Percentiles rank a stretch among this genome's conserved stretches.
Evolutionary conservation across 2,329 filamentous ascomycete genomes (phyloP).

Genomic region (Cladosporium sp.): DNA sequence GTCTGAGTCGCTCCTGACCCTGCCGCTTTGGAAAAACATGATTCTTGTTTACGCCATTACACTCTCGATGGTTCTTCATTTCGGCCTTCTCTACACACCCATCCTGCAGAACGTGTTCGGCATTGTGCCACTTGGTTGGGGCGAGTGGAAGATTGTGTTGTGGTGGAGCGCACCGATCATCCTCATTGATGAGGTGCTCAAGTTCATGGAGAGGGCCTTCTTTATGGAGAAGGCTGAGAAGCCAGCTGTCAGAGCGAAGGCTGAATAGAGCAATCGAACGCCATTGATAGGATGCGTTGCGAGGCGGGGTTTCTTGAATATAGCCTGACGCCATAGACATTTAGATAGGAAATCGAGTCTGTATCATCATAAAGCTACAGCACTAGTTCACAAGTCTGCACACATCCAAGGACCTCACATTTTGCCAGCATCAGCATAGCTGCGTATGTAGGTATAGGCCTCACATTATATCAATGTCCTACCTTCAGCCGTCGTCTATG

Average conservation of each 20-base stretch:
- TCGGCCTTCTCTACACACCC: constrained; percentile 86
- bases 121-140: constrained; percentile 79
- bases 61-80: constrained; percentile 91
- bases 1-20: constrained; percentile 85
- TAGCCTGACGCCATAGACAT: neutral
- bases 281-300: neutral
- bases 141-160: constrained; percentile 89
- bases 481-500: no score
- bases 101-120: constrained; percentile 85
- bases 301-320: neutral
- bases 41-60: constrained; percentile 93
- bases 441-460: no score
- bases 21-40: constrained; percentile 98
- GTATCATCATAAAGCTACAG: neutral
- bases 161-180: constrained; percentile 87
- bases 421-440: no score
- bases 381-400: no score
- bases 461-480: no score
- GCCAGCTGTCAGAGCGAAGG: constrained; percentile 2
- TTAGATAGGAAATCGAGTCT: neutral
- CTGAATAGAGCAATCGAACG: neutral
- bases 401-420: no score
- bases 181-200: constrained; percentile 84
- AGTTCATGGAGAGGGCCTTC: constrained; percentile 60
- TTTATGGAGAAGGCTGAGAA: constrained; percentile 31